phyloP scores from a whole-genome alignment of 148 eudicot genomes.

The Pharnaceum exiguum region DNA sequence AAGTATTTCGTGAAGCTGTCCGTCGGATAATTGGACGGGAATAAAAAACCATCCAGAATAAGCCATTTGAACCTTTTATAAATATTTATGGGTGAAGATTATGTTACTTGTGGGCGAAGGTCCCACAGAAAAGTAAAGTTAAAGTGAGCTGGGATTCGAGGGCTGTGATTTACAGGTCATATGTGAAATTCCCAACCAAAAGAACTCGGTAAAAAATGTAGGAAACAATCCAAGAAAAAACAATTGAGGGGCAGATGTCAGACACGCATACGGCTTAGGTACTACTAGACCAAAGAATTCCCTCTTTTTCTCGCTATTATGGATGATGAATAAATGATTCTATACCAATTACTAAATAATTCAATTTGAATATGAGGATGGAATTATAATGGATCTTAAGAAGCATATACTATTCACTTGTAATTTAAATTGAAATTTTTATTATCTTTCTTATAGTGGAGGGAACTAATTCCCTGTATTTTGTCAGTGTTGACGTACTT shows the following conservation, averaged over 20 bases:
- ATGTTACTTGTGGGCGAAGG: neutral
- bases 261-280: slow-evolving; percentile 38
- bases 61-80: slow-evolving; percentile 1
- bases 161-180: slow-evolving; percentile 24
- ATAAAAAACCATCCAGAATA: slow-evolving; percentile 24
- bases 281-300: slow-evolving; percentile 19
- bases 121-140: slow-evolving; percentile 16
- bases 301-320: slow-evolving; percentile 10
- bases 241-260: slow-evolving; percentile 18
- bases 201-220: slow-evolving; percentile 3
- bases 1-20: slow-evolving; percentile 3
- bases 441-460: neutral
- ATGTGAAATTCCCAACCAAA: slow-evolving; percentile 13
- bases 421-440: neutral
- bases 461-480: too few species aligned
- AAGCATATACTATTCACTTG: slow-evolving; percentile 33
- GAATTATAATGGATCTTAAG: neutral
- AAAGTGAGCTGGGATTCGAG: slow-evolving; percentile 23
- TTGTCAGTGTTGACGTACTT: too few species aligned
- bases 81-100: neutral
- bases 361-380: neutral
- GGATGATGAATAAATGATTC: slow-evolving; percentile 16
- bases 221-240: neutral
- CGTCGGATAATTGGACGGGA: neutral
- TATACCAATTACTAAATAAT: slow-evolving; percentile 1